Evolutionary conservation across 2,329 filamentous ascomycete genomes (phyloP), one percentile per base, ranked within the genome.

Genomic region (Neopestalotiopsis sp.): DNA sequence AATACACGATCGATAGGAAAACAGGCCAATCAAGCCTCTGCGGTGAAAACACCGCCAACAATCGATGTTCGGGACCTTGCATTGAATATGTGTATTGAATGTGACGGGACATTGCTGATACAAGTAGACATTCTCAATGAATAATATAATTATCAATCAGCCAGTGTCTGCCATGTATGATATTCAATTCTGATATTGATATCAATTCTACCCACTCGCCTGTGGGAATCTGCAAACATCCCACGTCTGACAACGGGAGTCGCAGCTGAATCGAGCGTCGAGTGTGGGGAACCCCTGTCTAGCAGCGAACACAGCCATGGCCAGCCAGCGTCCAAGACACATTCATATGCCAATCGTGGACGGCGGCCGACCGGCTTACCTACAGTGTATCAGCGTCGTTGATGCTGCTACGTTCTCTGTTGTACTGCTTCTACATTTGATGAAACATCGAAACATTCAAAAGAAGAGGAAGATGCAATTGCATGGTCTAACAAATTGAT

Each of bases 231-330:
- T 62, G 59, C 59, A 62, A 42, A 30, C 34, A 62, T 62, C 30
- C 32, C 59, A 20, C 59, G 30, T 30, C n/a, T 17, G 14, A 10
- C 32, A 12, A 20, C 20, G 30, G 63, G 32, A 49, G 14, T n/a
- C 63, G 24, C 49, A 32, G 63, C 61, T 64, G 61, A 64, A 64
- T 49, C 42, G 30, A 66, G 63, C 40, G 14, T 66, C 17, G 63
- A 58, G 63, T 66, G 63, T 66, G 63, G 63, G 63, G 63, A 66
- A 66, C 63, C 63, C 63, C 63, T 66, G 63, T 66, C 40, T 45
- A 58, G n/a, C 14, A 34, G 12, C 20, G 9, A 17, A 38, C n/a
- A 30, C 34, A 49, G 17, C 12, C 28, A 17, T 17, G 38, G 38
- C 42, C 42, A 38, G 34, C 34, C 34, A 38, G 34, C 4, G 45